Evolutionary conservation across 257 asterid species (phyloP), one percentile per base, ranked within the genome.

Genomic region (Solanum boliviense): DNA sequence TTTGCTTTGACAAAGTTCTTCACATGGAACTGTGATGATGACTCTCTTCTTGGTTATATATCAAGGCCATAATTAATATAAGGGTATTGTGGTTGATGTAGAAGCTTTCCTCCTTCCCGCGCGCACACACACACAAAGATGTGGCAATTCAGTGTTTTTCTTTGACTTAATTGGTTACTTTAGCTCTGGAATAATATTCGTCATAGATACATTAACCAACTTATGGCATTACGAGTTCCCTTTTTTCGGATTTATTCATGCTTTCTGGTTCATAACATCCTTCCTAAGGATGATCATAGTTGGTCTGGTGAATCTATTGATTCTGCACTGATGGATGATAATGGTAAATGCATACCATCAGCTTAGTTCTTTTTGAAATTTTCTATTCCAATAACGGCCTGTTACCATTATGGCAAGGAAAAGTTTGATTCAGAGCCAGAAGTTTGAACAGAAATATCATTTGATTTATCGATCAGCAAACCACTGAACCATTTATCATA

Each of bases 1-100:
- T 91, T 79, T 91, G 93, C 87, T 94, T 89, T 34, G 94, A 91
- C 89, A 96, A 90, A 88, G 18, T 85, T 31, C 90, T 93, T 67
- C 88, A 89, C 10, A 3, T 89, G 16, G 93, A 87, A 23, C 90
- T 93, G 29, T 94, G 86, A 62, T 62, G 71, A 89, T 41, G 52
- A 18, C 83, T 87, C 65, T 41, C 13, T n/a, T 78, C 62, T 46
- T 79, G 85, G 65, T 25, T 27, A 44, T 79, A 79, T 16, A 79
- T 79, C 38, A 27, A 79, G 67, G 67, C 18, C 67, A 79, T 44
- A 27, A 39, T 39, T 78, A 25, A 25, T 78, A 78, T n/a, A 13
- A 34, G 62, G 62, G 60, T 78, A 39, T 23, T 75, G 34, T 75
- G 83, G 31, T 23, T 20, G 58, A 72, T 72, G 44, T n/a, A 23